Conservation (phyloP, 345 rosid species). For the Noccaea caerulescens region DNA sequence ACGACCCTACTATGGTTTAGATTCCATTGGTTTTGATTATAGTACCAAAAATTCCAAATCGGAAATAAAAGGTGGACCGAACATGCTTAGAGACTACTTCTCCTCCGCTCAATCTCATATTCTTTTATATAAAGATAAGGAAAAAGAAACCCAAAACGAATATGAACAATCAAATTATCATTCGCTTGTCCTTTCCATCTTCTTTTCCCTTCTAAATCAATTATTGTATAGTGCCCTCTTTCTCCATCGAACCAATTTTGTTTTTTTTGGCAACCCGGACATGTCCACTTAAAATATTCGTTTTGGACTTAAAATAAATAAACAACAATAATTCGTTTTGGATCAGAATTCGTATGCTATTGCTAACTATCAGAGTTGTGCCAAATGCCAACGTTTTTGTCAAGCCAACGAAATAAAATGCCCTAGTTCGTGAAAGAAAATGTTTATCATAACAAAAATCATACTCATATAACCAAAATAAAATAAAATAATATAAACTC, state of each 20-base stretch:
- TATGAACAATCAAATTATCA: constrained; percentile 13
- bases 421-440: too few relatives aligned
- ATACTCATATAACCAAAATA: too few relatives aligned
- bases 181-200: constrained; percentile 25
- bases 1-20: constrained; percentile 26
- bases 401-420: too few relatives aligned
- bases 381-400: too few relatives aligned
- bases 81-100: constrained; percentile 21
- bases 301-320: not conserved
- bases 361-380: not conserved
- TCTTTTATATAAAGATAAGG: constrained; percentile 25
- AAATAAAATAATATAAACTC: too few relatives aligned
- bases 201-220: not conserved
- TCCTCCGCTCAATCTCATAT: constrained; percentile 36
- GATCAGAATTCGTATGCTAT: not conserved
- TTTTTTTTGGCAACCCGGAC: constrained; percentile 25
- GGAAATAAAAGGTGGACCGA: constrained; percentile 24
- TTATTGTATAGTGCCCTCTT: constrained; percentile 34
- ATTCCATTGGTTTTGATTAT: constrained; percentile 21
- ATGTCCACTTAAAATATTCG: constrained; percentile 39
- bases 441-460: too few relatives aligned
- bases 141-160: constrained; percentile 20
- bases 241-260: constrained; percentile 25
- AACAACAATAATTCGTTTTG: constrained; percentile 17
- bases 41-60: constrained; percentile 16